Evolutionary conservation across 257 asterid species (phyloP).

Genomic region (Primulina eburnea): DNA sequence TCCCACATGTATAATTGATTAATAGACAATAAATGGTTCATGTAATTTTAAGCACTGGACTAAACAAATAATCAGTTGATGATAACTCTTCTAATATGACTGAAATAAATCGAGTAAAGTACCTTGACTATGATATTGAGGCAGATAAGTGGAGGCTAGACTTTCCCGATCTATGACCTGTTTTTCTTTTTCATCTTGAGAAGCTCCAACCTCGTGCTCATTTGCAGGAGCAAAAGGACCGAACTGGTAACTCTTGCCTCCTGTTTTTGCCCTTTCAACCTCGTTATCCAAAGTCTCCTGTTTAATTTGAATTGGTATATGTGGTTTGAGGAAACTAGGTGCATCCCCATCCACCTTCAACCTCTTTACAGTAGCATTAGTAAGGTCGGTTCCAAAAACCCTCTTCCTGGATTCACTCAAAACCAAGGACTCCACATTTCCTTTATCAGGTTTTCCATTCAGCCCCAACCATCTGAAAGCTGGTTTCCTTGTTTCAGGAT

Average conservation of each 20-base stretch:
- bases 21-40: neutral
- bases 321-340: constrained; percentile 32
- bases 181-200: constrained; percentile 42
- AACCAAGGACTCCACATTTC: constrained; percentile 29
- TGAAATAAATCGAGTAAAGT: constrained; percentile 6
- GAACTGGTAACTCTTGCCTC: constrained; percentile 54
- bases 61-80: neutral
- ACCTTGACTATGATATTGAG: constrained; percentile 95
- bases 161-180: constrained; percentile 64
- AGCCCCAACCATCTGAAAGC: constrained; percentile 88
- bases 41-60: neutral
- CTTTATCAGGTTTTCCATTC: constrained; percentile 40
- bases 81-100: neutral
- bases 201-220: constrained; percentile 42
- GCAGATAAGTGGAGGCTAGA: constrained; percentile 67
- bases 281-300: constrained; percentile 50
- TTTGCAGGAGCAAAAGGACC: constrained; percentile 96
- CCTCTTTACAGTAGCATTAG: constrained; percentile 62
- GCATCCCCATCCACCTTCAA: constrained; percentile 39
- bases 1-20: neutral
- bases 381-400: constrained; percentile 78
- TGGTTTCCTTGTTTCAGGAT: constrained; percentile 91
- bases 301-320: constrained; percentile 39
- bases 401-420: constrained; percentile 58
- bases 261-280: constrained; percentile 35